These are phyloP conservation scores for Uromyces viciae-fabae DNA, from an alignment of 1,284 basidiomycete species.

Conservation along the genomic window DNA sequence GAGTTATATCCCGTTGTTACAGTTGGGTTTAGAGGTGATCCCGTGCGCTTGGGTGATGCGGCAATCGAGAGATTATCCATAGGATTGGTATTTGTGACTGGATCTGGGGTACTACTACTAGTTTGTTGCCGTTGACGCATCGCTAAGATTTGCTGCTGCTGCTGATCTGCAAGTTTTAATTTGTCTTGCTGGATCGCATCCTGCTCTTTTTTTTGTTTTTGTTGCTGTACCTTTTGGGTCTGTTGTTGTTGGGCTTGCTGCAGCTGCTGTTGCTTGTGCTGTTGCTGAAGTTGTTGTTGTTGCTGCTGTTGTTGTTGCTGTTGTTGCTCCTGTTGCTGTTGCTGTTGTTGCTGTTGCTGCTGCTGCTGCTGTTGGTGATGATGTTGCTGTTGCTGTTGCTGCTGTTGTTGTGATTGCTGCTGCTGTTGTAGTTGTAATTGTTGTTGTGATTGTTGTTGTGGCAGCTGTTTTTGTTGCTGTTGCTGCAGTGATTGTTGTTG, in stretches of 20 bases:
- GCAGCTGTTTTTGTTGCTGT: background rate
- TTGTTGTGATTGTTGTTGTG: background rate
- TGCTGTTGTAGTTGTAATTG: background rate
- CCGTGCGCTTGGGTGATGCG: too few relatives aligned
- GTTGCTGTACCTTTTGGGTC: background rate
- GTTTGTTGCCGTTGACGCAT: constrained; percentile 19
- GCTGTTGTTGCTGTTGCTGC: background rate
- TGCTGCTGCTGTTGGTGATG: background rate
- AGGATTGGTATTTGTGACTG: too few relatives aligned
- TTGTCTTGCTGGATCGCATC: background rate
- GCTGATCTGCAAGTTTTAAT: constrained; percentile 5
- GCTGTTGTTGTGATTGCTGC: constrained; percentile 3
- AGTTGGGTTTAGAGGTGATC: too few relatives aligned
- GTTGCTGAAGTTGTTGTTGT: constrained; percentile 18
- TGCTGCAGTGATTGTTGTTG: background rate
- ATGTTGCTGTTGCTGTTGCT: background rate
- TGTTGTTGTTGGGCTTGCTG: constrained; percentile 27
- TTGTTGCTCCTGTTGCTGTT: background rate
- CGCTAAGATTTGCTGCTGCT: background rate
- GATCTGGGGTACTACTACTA: background rate
- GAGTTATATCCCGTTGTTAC: too few relatives aligned
- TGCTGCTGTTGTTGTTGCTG: background rate
- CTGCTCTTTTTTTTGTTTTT: background rate
- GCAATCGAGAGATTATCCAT: too few relatives aligned
- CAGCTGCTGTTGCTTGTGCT: constrained; percentile 9